Percentiles rank a stretch among this genome's conserved stretches.
Conservation (phyloP, 108 stramenopile genomes). For the Cylindrotheca closterium region DNA sequence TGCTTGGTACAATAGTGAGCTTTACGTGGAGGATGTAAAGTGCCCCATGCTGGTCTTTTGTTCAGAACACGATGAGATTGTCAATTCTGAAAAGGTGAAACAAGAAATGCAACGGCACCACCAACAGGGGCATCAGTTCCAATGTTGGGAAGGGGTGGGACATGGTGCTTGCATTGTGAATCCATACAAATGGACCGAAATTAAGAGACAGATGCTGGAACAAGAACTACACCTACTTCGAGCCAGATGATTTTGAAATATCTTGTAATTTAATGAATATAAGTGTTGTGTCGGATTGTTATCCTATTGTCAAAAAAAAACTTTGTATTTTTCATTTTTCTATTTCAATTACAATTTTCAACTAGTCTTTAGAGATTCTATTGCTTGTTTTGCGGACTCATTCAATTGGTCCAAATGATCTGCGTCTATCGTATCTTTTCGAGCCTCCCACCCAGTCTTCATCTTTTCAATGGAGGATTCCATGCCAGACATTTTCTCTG, state of each 20-base stretch:
- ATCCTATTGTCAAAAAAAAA: too few relatives aligned
- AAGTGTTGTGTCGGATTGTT: too few relatives aligned
- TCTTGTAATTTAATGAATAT: too few relatives aligned
- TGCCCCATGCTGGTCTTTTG: slow-evolving; percentile 58
- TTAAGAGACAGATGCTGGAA: slow-evolving; percentile 17
- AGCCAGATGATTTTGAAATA: too few relatives aligned
- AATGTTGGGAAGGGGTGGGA: slow-evolving; percentile 27
- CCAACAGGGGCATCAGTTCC: background rate
- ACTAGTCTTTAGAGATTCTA: background rate
- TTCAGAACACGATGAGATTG: slow-evolving; percentile 77
- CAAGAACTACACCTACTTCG: slow-evolving; percentile 22
- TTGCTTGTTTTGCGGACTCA: background rate
- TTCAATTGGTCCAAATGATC: slow-evolving; percentile 4
- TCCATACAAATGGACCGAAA: slow-evolving; percentile 20
- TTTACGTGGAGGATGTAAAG: slow-evolving; percentile 84
- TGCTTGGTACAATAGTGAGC: slow-evolving; percentile 86
- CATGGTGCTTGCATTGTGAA: slow-evolving; percentile 28
- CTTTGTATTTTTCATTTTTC: background rate
- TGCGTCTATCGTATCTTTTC: slow-evolving; percentile 3
- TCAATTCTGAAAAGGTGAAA: slow-evolving; percentile 57
- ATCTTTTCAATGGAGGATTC: background rate
- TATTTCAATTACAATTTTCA: background rate
- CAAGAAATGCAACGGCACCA: slow-evolving; percentile 37
- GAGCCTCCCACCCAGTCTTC: slow-evolving; percentile 4
- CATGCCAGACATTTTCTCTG: background rate